Percentiles rank a stretch among this genome's conserved stretches.
phyloP scores from a whole-genome alignment of 2,329 filamentous ascomycete species.

The Periglandula ipomoeae region DNA sequence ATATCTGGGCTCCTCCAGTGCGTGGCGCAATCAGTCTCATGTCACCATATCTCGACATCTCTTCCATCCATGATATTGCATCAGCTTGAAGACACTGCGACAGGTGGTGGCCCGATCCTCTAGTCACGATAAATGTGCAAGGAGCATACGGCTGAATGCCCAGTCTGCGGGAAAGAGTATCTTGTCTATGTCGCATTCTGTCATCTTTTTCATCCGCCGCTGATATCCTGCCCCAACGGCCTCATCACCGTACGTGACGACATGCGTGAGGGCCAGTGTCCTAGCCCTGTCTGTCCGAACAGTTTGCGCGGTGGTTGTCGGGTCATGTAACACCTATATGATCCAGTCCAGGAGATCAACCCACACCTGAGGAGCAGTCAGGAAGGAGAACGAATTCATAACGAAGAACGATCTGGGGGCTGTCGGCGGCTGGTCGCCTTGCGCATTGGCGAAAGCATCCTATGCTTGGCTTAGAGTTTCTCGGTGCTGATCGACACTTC shows the following conservation, averaged over 20 bases:
- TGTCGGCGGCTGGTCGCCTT: background rate
- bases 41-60: background rate
- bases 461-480: slow-evolving; percentile 37
- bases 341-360: slow-evolving; percentile 2
- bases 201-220: slow-evolving; percentile 38
- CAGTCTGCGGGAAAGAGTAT: slow-evolving; percentile 51
- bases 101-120: slow-evolving; percentile 4
- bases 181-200: slow-evolving; percentile 51
- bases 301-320: slow-evolving; percentile 45
- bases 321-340: slow-evolving; percentile 35
- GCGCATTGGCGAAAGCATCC: too few relatives aligned
- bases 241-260: slow-evolving; percentile 27
- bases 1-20: background rate
- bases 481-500: slow-evolving; percentile 52
- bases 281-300: slow-evolving; percentile 51
- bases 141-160: slow-evolving; percentile 47
- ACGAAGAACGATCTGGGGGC: background rate
- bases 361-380: background rate
- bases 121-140: slow-evolving; percentile 46
- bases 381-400: background rate
- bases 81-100: background rate
- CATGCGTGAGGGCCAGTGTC: slow-evolving; percentile 46
- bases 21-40: background rate
- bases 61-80: slow-evolving; percentile 3
- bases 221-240: slow-evolving; percentile 37